These are phyloP conservation scores for Saccharomycopsis crataegensis DNA, from an alignment of 1,139 yeast genomes.

Conservation along the genomic window DNA sequence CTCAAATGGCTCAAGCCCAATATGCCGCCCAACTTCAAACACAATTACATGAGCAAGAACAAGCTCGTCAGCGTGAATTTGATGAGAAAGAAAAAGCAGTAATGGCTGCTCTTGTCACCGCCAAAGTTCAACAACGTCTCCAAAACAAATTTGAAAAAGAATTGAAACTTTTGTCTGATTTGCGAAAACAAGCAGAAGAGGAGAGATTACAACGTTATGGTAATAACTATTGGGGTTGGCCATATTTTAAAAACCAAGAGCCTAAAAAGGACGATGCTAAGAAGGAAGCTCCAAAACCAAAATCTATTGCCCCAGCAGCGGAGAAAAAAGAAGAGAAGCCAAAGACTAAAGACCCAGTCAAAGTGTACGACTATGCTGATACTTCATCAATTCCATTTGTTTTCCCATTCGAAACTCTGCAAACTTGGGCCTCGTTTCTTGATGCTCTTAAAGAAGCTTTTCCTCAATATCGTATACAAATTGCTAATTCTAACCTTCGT, in stretches of 20 bases:
- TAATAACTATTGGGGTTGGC: slow-evolving; percentile 20
- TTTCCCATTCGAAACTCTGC: slow-evolving; percentile 15
- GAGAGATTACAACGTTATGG: slow-evolving; percentile 19
- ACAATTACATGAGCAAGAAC: too few species aligned
- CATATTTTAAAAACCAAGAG: not conserved
- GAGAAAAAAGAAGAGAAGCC: not conserved
- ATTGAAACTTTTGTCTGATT: slow-evolving; percentile 8
- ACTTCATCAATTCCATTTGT: slow-evolving; percentile 9
- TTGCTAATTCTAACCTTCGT: slow-evolving; percentile 2
- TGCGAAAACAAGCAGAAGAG: slow-evolving; percentile 17
- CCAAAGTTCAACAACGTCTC: slow-evolving; percentile 16
- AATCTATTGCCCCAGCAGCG: not conserved
- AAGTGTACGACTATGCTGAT: slow-evolving; percentile 10
- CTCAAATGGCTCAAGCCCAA: slow-evolving; percentile 4
- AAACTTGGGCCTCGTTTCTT: slow-evolving; percentile 15
- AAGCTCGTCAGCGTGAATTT: too few species aligned
- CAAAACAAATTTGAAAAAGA: slow-evolving; percentile 18
- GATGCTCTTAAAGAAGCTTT: slow-evolving; percentile 13
- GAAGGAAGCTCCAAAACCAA: not conserved
- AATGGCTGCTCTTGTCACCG: slow-evolving; percentile 17
- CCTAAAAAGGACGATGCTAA: not conserved
- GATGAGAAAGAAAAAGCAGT: slow-evolving; percentile 14
- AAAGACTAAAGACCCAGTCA: slow-evolving; percentile 15
- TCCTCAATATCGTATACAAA: slow-evolving; percentile 8
- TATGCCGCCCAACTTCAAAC: not conserved